Conservation (phyloP, 1,284 basidiomycete genomes). For the Marasmius oreades region DNA sequence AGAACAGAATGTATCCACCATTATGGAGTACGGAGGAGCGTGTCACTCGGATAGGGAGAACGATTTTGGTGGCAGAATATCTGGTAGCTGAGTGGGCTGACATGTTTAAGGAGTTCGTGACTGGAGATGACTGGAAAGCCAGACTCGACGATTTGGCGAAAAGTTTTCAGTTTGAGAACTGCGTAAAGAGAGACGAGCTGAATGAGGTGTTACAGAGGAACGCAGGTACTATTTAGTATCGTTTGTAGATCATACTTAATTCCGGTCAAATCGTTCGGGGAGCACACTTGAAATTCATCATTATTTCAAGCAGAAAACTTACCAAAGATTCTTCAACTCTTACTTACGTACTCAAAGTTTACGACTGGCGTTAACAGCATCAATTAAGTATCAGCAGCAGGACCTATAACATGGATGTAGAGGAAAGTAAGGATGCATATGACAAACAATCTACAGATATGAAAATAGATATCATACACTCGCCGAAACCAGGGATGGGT, state of each 20-base stretch:
- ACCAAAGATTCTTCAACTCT: too few relatives aligned
- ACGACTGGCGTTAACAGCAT: too few relatives aligned
- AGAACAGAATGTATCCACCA: slow-evolving; percentile 40
- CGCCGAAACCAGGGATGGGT: too few relatives aligned
- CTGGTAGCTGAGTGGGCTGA: slow-evolving; percentile 65
- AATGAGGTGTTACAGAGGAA: slow-evolving; percentile 37
- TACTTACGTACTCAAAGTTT: too few relatives aligned
- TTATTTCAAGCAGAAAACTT: too few relatives aligned
- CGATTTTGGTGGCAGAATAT: slow-evolving; percentile 63
- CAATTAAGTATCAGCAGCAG: too few relatives aligned
- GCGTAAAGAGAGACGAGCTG: slow-evolving; percentile 39
- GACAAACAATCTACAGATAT: too few relatives aligned
- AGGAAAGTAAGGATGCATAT: too few relatives aligned
- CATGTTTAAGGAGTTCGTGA: slow-evolving; percentile 40
- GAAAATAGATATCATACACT: too few relatives aligned
- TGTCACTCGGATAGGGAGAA: slow-evolving; percentile 52
- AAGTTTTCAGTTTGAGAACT: slow-evolving; percentile 56
- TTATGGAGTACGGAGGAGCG: slow-evolving; percentile 42
- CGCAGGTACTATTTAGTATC: slow-evolving; percentile 6
- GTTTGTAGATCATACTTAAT: not conserved
- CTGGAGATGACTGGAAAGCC: slow-evolving; percentile 34
- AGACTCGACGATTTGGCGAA: slow-evolving; percentile 52
- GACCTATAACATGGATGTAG: too few relatives aligned
- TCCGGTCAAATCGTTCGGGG: not conserved
- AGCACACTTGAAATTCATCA: too few relatives aligned